Percentiles rank a stretch among this genome's conserved stretches.
These are phyloP conservation scores for Holtermanniella nyarrowii DNA, from an alignment of 768 basidiomycete genomes.

Conservation along the genomic window DNA sequence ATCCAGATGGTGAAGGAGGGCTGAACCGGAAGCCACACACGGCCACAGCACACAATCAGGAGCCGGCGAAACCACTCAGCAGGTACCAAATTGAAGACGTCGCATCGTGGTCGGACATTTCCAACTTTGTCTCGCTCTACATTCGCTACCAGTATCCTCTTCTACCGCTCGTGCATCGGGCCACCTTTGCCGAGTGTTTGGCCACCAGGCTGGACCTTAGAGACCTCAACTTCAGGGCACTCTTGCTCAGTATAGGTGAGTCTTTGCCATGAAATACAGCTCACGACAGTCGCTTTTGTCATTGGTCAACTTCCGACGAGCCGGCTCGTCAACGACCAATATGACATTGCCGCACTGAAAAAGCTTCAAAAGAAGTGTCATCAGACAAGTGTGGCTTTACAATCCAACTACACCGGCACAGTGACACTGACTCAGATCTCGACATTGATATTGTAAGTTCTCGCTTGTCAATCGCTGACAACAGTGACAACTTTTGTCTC, in stretches of 20 bases:
- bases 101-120: conserved; percentile 28
- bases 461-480: not conserved
- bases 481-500: conserved; percentile 32
- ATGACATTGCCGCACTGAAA: conserved; percentile 31
- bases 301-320: conserved; percentile 32
- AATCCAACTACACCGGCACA: conserved; percentile 28
- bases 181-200: conserved; percentile 29
- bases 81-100: conserved; percentile 31
- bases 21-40: not conserved
- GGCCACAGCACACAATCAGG: not conserved
- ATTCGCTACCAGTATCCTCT: conserved; percentile 30
- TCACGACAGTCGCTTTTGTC: conserved; percentile 28
- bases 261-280: too few relatives aligned
- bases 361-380: conserved; percentile 29
- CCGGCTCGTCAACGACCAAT: conserved; percentile 27
- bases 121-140: conserved; percentile 29
- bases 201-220: conserved; percentile 27
- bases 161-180: conserved; percentile 28
- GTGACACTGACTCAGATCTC: conserved; percentile 30
- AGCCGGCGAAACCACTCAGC: not conserved
- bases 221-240: conserved; percentile 30
- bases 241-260: conserved; percentile 32
- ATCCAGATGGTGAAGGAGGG: conserved; percentile 6
- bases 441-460: conserved; percentile 32
- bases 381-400: conserved; percentile 23